Evolutionary conservation across 2,329 filamentous ascomycete species (phyloP).

Genomic region (Teratosphaeria zuluensis): DNA sequence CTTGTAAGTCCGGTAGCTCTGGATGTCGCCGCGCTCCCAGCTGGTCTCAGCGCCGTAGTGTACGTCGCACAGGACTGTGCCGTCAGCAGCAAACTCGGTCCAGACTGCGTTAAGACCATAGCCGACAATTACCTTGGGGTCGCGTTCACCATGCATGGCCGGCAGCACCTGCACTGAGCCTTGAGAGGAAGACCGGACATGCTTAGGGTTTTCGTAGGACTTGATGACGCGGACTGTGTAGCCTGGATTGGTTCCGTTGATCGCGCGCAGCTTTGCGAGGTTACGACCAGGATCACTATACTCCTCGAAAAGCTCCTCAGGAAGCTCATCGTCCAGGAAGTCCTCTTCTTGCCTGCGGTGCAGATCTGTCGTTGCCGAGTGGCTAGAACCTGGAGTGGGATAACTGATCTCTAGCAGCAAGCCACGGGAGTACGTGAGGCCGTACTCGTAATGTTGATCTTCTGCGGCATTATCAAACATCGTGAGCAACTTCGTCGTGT

Average conservation of each 20-base stretch:
- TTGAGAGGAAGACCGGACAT: conserved; percentile 36
- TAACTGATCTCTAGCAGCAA: conserved; percentile 25
- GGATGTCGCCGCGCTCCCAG: conserved; percentile 29
- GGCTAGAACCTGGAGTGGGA: conserved; percentile 6
- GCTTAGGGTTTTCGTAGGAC: conserved; percentile 18
- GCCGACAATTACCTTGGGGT: conserved; percentile 42
- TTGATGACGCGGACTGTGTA: conserved; percentile 22
- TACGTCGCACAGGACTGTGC: conserved; percentile 42
- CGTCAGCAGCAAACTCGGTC: conserved; percentile 34
- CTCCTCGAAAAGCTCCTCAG: neutral
- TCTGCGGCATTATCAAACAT: conserved; percentile 46
- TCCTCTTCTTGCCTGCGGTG: neutral
- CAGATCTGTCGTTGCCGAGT: neutral
- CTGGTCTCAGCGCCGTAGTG: conserved; percentile 30
- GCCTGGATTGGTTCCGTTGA: conserved; percentile 19
- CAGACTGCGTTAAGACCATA: conserved; percentile 38
- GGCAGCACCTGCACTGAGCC: conserved; percentile 44
- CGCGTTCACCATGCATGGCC: conserved; percentile 29
- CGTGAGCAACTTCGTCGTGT: conserved; percentile 36
- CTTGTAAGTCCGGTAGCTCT: conserved; percentile 46
- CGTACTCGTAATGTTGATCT: conserved; percentile 26
- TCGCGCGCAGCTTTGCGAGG: conserved; percentile 21
- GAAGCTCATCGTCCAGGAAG: neutral
- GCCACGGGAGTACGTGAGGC: conserved; percentile 19
- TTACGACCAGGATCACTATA: conserved; percentile 9